phyloP scores from a whole-genome alignment of 768 basidiomycete genomes.

The Rubroboletus satanas region DNA sequence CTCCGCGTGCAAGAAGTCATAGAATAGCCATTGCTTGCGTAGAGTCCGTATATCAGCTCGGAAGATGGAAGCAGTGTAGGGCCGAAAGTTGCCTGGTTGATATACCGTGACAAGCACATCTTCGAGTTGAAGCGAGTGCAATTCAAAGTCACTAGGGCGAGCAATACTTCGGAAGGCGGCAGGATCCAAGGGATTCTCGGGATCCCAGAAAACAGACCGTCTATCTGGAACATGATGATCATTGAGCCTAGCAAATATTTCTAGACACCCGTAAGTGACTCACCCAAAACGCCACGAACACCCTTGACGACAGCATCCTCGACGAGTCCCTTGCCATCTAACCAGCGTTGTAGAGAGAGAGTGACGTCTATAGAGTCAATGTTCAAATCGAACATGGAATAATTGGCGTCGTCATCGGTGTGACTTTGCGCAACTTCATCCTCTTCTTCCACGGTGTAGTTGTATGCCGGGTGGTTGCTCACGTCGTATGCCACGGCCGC shows the following conservation, averaged over 20 bases:
- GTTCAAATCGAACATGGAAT: slow-evolving; percentile 89
- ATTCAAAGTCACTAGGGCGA: slow-evolving; percentile 83
- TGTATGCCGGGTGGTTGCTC: slow-evolving; percentile 69
- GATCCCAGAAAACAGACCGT: slow-evolving; percentile 81
- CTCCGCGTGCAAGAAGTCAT: slow-evolving; percentile 87
- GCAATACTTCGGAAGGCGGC: slow-evolving; percentile 73
- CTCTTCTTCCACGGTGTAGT: slow-evolving; percentile 61
- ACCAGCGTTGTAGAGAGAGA: slow-evolving; percentile 85
- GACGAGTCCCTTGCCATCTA: slow-evolving; percentile 92
- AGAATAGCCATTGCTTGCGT: slow-evolving; percentile 92
- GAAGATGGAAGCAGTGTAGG: slow-evolving; percentile 90
- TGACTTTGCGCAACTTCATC: slow-evolving; percentile 31
- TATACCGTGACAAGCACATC: slow-evolving; percentile 93
- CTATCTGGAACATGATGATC: slow-evolving; percentile 56
- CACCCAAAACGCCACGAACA: slow-evolving; percentile 89
- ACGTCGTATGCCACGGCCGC: slow-evolving; percentile 73
- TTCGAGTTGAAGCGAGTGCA: slow-evolving; percentile 85
- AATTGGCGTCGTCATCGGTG: slow-evolving; percentile 60
- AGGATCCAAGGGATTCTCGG: slow-evolving; percentile 75
- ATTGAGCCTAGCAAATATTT: neutral
- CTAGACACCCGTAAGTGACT: slow-evolving; percentile 17
- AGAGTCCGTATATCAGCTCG: slow-evolving; percentile 81
- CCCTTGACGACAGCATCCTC: slow-evolving; percentile 91
- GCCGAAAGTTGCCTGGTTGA: slow-evolving; percentile 89
- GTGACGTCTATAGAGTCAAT: slow-evolving; percentile 96